Evolutionary conservation across 345 rosid species (phyloP).

Genomic region (Sisymbrium altissimum): DNA sequence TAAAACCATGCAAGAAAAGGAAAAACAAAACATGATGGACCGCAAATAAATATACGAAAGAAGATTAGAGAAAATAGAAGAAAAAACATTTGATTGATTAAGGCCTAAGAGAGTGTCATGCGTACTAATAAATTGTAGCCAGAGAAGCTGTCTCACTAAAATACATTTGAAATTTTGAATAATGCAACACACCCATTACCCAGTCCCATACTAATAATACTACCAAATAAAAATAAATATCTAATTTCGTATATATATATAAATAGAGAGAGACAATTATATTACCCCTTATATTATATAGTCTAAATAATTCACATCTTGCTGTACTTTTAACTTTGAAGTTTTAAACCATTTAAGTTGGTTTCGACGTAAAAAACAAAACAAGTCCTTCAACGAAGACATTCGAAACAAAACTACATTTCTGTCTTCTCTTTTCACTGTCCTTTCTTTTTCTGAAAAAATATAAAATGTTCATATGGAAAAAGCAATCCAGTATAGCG

Average conservation of each 20-base stretch:
- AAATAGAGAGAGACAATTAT: too few species aligned
- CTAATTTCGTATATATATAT: not conserved
- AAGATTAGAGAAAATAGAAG: slow-evolving; percentile 23
- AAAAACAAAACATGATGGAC: slow-evolving; percentile 16
- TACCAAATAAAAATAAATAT: slow-evolving; percentile 24
- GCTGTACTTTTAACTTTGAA: slow-evolving; percentile 25
- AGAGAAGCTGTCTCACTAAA: slow-evolving; percentile 34
- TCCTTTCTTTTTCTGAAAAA: slow-evolving; percentile 5
- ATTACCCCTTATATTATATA: slow-evolving; percentile 10
- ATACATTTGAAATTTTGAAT: slow-evolving; percentile 25
- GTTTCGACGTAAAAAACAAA: slow-evolving; percentile 29
- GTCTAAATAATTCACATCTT: slow-evolving; percentile 20
- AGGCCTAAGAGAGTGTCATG: slow-evolving; percentile 9
- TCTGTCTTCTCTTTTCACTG: slow-evolving; percentile 33
- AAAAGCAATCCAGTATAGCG: slow-evolving; percentile 13
- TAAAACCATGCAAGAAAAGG: slow-evolving; percentile 6
- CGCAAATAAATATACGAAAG: not conserved
- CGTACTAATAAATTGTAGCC: slow-evolving; percentile 30
- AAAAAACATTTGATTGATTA: slow-evolving; percentile 26
- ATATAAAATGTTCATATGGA: not conserved
- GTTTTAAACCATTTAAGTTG: slow-evolving; percentile 23
- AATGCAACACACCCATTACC: slow-evolving; percentile 20
- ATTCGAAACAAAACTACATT: slow-evolving; percentile 24
- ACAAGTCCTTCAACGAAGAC: slow-evolving; percentile 20
- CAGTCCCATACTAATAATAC: slow-evolving; percentile 33